Base-by-base conservation (phyloP, 192 early-diverging fungal species). In the Lobosporangium transversale region DNA sequence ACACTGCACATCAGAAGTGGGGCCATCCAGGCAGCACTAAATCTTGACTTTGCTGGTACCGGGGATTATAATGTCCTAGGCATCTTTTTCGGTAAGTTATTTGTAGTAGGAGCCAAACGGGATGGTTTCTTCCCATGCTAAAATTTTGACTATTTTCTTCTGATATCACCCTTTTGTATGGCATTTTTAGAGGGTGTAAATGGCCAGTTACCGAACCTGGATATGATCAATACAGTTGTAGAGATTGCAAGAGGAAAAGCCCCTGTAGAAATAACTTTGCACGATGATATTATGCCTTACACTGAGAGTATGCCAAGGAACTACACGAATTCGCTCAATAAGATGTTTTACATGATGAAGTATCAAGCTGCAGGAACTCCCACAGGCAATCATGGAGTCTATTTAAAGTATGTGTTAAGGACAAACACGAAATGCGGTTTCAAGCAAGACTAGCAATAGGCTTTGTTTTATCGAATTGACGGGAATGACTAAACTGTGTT, bases 121-220 rank as follows among this genome's bases (percentile, higher is more conserved):
- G n/a, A n/a, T n/a, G n/a, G n/a, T n/a, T n/a, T n/a, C n/a, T n/a
- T n/a, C n/a, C n/a, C n/a, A n/a, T n/a, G n/a, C n/a, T n/a, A n/a
- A n/a, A n/a, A n/a, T n/a, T n/a, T n/a, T n/a, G n/a, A n/a, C n/a
- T n/a, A n/a, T n/a, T n/a, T n/a, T n/a, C n/a, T n/a, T n/a, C n/a
- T n/a, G n/a, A n/a, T n/a, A n/a, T n/a, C n/a, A n/a, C n/a, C n/a
- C n/a, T n/a, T n/a, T n/a, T n/a, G n/a, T n/a, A n/a, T n/a, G n/a
- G n/a, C n/a, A n/a, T n/a, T 52, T 18, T 42, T 60, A 88, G 89
- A 88, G 84, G 95, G 97, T 7, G 86, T 95, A 18, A 94, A 94
- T 73, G 97, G 97, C 4, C 94, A 95, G 74, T 85, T 95, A 42
- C 90, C 94, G 17, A 98, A 98, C 73, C 86, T 96, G 31, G 97